Percentiles rank a stretch among this genome's conserved stretches.
phyloP scores from a whole-genome alignment of 176 grass and related monocot species.

The Carex myosuroides region DNA sequence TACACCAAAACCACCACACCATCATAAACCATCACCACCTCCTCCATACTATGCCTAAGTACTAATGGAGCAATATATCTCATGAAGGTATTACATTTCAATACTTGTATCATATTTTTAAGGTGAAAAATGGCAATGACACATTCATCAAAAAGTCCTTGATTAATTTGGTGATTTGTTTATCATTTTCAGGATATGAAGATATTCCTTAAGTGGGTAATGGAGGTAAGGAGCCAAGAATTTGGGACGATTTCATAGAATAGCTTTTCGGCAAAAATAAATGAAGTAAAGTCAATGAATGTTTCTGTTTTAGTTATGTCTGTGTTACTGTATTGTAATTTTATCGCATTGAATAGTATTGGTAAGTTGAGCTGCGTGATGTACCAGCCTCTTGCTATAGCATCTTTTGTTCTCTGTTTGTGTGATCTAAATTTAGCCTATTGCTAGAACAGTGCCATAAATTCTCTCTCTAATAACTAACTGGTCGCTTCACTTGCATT shows the following conservation, averaged over 20 bases:
- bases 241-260: not conserved
- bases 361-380: not conserved
- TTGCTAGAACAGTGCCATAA: too few species aligned
- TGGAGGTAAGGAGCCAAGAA: not conserved
- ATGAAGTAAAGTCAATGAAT: not conserved
- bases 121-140: not conserved
- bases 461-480: too few species aligned
- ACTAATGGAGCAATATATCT: not conserved
- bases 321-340: not conserved
- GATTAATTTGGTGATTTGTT: not conserved
- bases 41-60: conserved; percentile 40
- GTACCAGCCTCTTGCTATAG: not conserved
- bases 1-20: conserved; percentile 13
- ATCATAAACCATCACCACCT: conserved; percentile 25
- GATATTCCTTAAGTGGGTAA: not conserved
- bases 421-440: not conserved
- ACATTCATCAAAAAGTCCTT: not conserved
- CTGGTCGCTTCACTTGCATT: too few species aligned
- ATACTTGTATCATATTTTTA: not conserved
- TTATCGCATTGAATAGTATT: not conserved
- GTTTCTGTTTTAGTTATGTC: not conserved
- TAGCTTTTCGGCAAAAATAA: conserved; percentile 4
- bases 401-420: not conserved
- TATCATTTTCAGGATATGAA: conserved; percentile 14
- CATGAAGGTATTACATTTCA: not conserved